Evolutionary conservation across 768 basidiomycete species (phyloP).

Genomic region (Amanita pseudoporphyria): DNA sequence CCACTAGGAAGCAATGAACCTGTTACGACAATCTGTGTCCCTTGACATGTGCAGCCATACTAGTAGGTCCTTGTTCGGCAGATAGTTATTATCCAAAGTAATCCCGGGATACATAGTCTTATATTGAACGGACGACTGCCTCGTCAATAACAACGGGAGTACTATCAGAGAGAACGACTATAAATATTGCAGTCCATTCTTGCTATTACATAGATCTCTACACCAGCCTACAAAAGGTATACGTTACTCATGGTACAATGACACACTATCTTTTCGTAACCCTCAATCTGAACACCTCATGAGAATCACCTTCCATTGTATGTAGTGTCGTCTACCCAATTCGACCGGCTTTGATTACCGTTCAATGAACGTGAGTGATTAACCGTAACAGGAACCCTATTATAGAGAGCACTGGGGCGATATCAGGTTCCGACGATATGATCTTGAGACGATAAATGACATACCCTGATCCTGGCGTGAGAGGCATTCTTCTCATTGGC

Average conservation of each 20-base stretch:
- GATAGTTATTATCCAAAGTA: not conserved
- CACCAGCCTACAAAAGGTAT: not conserved
- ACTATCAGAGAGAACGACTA: too few relatives aligned
- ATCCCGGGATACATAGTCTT: too few relatives aligned
- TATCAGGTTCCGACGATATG: not conserved
- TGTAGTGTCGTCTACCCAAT: slow-evolving; percentile 37
- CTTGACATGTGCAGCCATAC: not conserved
- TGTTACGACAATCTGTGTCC: not conserved
- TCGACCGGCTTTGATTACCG: slow-evolving; percentile 20
- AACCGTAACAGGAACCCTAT: slow-evolving; percentile 22
- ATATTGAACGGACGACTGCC: too few relatives aligned
- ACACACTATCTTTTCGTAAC: not conserved
- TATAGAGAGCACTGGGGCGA: slow-evolving; percentile 17
- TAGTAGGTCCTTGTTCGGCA: not conserved
- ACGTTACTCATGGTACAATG: too few relatives aligned
- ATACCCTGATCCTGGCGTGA: slow-evolving; percentile 18
- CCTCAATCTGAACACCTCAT: not conserved
- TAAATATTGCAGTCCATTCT: too few relatives aligned
- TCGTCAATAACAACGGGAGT: too few relatives aligned
- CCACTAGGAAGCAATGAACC: not conserved
- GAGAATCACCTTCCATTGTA: slow-evolving; percentile 25
- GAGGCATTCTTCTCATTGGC: not conserved
- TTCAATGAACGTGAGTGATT: slow-evolving; percentile 15
- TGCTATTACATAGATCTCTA: not conserved
- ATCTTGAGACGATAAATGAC: slow-evolving; percentile 7